These are phyloP conservation scores for Xylaria sp. DNA, from an alignment of 2,329 filamentous ascomycete species.

Conservation along the genomic window DNA sequence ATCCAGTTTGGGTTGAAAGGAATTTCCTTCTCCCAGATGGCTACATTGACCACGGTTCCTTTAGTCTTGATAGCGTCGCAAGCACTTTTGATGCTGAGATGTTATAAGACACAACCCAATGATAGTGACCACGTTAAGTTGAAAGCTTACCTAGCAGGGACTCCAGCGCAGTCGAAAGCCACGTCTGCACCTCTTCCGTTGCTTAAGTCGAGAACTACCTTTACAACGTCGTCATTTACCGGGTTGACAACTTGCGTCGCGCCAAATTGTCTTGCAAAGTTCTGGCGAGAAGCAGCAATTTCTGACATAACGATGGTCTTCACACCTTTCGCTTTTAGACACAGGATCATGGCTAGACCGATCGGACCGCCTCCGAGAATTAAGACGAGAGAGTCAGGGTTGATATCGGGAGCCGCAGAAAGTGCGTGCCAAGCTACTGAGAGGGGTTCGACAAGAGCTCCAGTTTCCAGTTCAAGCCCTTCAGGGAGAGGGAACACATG, in stretches of 20 bases:
- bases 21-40: conserved; percentile 27
- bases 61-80: conserved; percentile 10
- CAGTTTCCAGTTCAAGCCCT: conserved; percentile 20
- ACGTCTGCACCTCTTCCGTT: conserved; percentile 24
- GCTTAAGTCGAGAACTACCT: not conserved
- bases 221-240: conserved; percentile 7
- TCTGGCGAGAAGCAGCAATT: conserved; percentile 22
- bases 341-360: conserved; percentile 22
- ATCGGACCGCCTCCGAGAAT: conserved; percentile 23
- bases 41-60: conserved; percentile 26
- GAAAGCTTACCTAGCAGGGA: conserved; percentile 19
- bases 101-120: not conserved
- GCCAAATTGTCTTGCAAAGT: conserved; percentile 23
- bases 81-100: conserved; percentile 23
- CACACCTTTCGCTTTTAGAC: conserved; percentile 24
- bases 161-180: conserved; percentile 25
- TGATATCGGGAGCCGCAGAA: conserved; percentile 16
- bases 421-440: conserved; percentile 25
- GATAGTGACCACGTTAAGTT: not conserved
- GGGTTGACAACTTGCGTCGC: conserved; percentile 25
- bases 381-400: conserved; percentile 4
- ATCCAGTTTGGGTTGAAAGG: conserved; percentile 28
- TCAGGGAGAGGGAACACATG: conserved; percentile 22
- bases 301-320: conserved; percentile 17
- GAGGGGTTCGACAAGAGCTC: conserved; percentile 25